These are phyloP conservation scores for Aurinia saxatilis DNA, from an alignment of 345 rosid species.

Conservation along the genomic window DNA sequence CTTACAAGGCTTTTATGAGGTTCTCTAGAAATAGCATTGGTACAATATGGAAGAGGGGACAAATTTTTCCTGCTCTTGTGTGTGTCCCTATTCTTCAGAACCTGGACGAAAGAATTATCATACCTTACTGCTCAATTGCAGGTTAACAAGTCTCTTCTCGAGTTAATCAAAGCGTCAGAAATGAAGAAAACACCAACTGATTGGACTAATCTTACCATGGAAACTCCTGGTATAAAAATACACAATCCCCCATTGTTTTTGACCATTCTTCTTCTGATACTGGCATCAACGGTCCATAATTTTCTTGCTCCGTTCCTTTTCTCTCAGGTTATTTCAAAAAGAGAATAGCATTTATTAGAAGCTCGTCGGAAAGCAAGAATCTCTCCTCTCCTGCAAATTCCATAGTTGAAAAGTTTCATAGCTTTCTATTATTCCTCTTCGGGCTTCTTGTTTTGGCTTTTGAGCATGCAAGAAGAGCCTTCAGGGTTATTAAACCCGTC, in stretches of 20 bases:
- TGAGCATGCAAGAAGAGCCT: constrained; percentile 43
- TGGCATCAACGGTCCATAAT: not conserved
- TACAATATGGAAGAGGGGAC: not conserved
- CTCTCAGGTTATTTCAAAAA: constrained; percentile 41
- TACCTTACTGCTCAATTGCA: constrained; percentile 27
- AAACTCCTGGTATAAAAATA: constrained; percentile 35
- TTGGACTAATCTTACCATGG: constrained; percentile 62
- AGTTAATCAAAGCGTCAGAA: constrained; percentile 61
- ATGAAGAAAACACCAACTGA: constrained; percentile 44
- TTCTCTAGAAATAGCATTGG: constrained; percentile 3
- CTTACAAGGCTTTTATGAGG: constrained; percentile 2
- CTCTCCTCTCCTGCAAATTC: not conserved
- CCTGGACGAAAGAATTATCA: constrained; percentile 7
- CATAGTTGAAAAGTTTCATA: constrained; percentile 36
- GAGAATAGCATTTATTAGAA: constrained; percentile 26
- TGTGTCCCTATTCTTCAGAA: not conserved
- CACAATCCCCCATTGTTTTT: not conserved
- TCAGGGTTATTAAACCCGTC: constrained; percentile 46
- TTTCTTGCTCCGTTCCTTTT: not conserved
- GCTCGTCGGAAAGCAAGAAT: constrained; percentile 32
- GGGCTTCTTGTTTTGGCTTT: constrained; percentile 50
- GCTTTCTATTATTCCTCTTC: constrained; percentile 44
- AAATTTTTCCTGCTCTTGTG: not conserved
- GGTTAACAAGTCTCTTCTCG: constrained; percentile 86
- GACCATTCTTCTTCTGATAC: not conserved